Base-by-base conservation (phyloP, 208 protist genomes). In the Leishmania gerbilli region DNA sequence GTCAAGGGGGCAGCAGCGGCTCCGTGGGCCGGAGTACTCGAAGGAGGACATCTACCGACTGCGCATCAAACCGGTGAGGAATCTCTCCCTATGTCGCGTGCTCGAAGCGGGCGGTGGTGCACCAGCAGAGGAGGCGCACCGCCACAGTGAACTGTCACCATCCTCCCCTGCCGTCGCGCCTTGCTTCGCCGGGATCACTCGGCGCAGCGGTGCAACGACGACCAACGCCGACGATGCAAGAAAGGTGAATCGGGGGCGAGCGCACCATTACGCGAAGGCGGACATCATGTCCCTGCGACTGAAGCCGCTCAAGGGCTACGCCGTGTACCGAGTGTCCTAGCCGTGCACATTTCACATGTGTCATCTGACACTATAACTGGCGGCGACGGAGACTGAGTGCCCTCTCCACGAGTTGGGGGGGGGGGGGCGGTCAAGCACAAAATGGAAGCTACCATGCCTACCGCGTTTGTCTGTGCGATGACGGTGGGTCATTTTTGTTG, bases 21-120 rank as follows among this genome's bases (percentile, higher is more conserved):
- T 40, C 51, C 72, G 49, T 42, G 49, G 27, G 51, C 15, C 34
- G 51, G 56, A 24, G 37, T 77, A 77, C 74, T 49, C 27, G 17
- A 77, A 77, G 56, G 34, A 47, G 55, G 56, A 77, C 74, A 65
- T 65, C 17, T 19, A 9, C 34, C 74, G 40, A 19, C 56, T 77
- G 15, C 53, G 53, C 24, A 67, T 77, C 40, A 62, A 77, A 51
- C 55, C 74, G 0, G 74, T 47, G 37, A 51, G 21, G 24, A 64
- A 53, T 31, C 27, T 51, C 24, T 24, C 40, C 9, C 2, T 77
- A 15, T 19, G 51, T 37, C 74, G 53, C 74, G 69, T 37, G 24
- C 69, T 53, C 24, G 4, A 9, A 31, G 17, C 15, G 31, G 62
- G 31, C 62, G 62, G 62, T 19, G 11, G 62, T 40, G 13, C 13